A percentile compares a stretch with the other conserved stretches of the same genome.
Conservation (phyloP, 2,329 filamentous ascomycete genomes). For the Beauveria sp. region DNA sequence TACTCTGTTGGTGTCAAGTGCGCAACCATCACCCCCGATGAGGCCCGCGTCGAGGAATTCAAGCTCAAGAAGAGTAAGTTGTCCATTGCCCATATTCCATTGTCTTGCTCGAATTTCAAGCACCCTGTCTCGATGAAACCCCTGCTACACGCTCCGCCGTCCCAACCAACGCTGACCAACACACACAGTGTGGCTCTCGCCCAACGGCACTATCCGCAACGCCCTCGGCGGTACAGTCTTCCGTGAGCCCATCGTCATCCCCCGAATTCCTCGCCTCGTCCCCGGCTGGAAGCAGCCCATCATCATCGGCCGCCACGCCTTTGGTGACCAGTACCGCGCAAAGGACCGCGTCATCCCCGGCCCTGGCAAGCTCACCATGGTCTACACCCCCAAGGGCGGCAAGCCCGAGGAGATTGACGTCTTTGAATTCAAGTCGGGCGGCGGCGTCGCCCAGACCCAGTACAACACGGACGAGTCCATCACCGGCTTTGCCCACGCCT, state of each 20-base stretch:
- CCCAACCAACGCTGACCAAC: constrained; percentile 6
- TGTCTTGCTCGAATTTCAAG: not conserved
- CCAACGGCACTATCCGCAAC: constrained; percentile 82
- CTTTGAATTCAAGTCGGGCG: constrained; percentile 78
- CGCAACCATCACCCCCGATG: constrained; percentile 97
- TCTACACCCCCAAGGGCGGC: constrained; percentile 81
- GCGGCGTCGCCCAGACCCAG: constrained; percentile 87
- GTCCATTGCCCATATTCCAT: constrained; percentile 12
- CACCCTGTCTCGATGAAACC: not conserved
- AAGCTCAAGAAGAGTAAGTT: constrained; percentile 91
- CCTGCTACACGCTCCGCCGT: not conserved
- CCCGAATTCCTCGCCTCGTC: constrained; percentile 83
- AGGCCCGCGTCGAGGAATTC: constrained; percentile 94
- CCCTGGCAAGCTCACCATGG: constrained; percentile 85
- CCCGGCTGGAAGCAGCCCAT: constrained; percentile 99
- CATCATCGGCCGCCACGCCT: constrained; percentile 96
- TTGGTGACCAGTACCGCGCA: constrained; percentile 97
- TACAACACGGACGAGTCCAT: constrained; percentile 99
- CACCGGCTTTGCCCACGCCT: constrained; percentile 86
- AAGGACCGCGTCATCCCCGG: constrained; percentile 82
- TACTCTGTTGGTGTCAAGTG: constrained; percentile 99
- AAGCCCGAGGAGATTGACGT: constrained; percentile 82
- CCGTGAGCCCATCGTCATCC: constrained; percentile 97
- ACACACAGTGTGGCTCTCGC: constrained; percentile 86
- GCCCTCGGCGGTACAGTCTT: constrained; percentile 88